Percentiles rank a stretch among this genome's conserved stretches.
phyloP scores from a whole-genome alignment of 2,329 filamentous ascomycete genomes.

The Arthroderma sp. region DNA sequence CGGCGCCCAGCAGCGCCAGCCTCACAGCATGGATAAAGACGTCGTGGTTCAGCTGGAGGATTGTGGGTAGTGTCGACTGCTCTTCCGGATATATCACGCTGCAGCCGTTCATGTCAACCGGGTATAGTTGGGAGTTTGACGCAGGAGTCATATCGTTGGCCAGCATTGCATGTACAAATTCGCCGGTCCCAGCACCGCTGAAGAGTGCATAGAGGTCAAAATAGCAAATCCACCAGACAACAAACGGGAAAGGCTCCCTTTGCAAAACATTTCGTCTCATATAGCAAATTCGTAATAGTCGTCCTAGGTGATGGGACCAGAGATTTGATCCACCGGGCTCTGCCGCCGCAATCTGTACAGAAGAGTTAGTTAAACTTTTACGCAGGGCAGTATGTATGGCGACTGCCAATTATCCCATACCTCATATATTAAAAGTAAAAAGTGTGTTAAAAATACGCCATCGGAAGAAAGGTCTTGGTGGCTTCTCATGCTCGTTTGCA shows the following conservation, averaged over 20 bases:
- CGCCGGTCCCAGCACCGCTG: constrained; percentile 38
- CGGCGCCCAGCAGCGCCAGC: constrained; percentile 31
- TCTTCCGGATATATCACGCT: constrained; percentile 26
- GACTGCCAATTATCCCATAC: constrained; percentile 20
- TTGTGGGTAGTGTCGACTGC: constrained; percentile 23
- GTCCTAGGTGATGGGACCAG: constrained; percentile 43
- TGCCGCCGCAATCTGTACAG: constrained; percentile 28
- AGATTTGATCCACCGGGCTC: constrained; percentile 35
- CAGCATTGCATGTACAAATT: constrained; percentile 36
- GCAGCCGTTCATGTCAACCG: constrained; percentile 21
- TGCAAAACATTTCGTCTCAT: constrained; percentile 34
- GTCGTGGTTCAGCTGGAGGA: constrained; percentile 34
- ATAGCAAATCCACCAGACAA: constrained; percentile 41
- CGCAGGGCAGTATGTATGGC: background rate
- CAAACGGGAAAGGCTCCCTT: constrained; percentile 35
- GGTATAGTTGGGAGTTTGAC: constrained; percentile 24
- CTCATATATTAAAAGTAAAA: constrained; percentile 45
- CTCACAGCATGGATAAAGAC: constrained; percentile 33
- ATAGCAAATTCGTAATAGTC: constrained; percentile 37
- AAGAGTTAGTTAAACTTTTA: constrained; percentile 7
- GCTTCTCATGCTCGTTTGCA: constrained; percentile 32
- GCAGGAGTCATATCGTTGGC: constrained; percentile 36
- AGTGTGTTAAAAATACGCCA: constrained; percentile 44
- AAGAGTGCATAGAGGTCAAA: constrained; percentile 45
- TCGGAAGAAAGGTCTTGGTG: constrained; percentile 42